Percentiles rank a stretch among this genome's conserved stretches.
Evolutionary conservation across 2,329 filamentous ascomycete species (phyloP).

Genomic region (Aureobasidium namibiae): DNA sequence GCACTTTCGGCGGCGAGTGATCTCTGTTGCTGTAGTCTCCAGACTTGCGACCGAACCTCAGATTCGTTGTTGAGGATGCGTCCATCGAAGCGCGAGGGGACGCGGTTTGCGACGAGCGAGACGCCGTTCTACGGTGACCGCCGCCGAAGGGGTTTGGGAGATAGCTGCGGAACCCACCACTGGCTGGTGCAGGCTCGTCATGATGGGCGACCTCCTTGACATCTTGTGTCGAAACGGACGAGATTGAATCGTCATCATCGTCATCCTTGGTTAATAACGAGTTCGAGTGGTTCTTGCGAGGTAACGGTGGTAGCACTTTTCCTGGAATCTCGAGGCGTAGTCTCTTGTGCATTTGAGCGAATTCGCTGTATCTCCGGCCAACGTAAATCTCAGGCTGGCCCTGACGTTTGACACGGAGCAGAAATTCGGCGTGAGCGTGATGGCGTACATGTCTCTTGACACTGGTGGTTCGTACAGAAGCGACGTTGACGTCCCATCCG

Average conservation of each 20-base stretch:
- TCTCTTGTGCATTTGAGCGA: constrained; percentile 68
- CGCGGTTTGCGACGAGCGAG: constrained; percentile 13
- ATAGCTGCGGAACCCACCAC: constrained; percentile 35
- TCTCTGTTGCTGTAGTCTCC: constrained; percentile 18
- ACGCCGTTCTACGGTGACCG: constrained; percentile 16
- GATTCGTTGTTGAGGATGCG: constrained; percentile 18
- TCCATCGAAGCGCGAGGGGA: constrained; percentile 28
- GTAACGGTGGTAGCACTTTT: constrained; percentile 76
- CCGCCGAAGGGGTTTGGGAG: constrained; percentile 21
- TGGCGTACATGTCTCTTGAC: constrained; percentile 80
- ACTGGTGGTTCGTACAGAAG: constrained; percentile 71
- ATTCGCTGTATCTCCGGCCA: constrained; percentile 81
- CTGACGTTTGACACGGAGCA: constrained; percentile 75
- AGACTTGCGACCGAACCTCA: constrained; percentile 13
- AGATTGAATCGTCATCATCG: constrained; percentile 66
- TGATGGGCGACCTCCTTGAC: constrained; percentile 12
- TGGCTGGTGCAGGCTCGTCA: constrained; percentile 14
- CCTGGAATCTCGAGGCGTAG: constrained; percentile 81
- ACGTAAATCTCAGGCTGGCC: constrained; percentile 71
- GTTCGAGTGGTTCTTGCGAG: constrained; percentile 83
- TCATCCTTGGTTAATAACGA: constrained; percentile 51
- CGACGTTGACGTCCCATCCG: constrained; percentile 94
- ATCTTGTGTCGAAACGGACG: constrained; percentile 65
- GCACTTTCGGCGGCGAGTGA: constrained; percentile 31
- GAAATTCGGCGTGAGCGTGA: constrained; percentile 92